Conservation (phyloP, 306 rosid genomes). For the Phaseolus lunatus region DNA sequence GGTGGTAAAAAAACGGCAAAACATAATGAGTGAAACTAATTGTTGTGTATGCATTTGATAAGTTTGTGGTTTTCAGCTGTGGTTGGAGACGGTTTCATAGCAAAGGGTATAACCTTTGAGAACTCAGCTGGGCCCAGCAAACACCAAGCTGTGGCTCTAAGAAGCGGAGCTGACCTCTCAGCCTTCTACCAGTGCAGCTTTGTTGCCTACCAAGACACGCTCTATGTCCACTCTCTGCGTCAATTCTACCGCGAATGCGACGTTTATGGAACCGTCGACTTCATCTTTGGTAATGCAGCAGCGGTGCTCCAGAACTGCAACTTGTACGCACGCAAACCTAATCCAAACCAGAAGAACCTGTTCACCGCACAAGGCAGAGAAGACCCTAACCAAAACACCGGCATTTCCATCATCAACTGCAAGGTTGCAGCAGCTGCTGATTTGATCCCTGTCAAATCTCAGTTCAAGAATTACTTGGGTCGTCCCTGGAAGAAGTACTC, state of each 20-base stretch:
- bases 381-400: slow-evolving; percentile 91
- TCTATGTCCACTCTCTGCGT: slow-evolving; percentile 86
- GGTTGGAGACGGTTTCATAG: slow-evolving; percentile 78
- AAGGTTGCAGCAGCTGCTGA: slow-evolving; percentile 76
- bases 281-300: slow-evolving; percentile 87
- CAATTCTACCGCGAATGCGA: slow-evolving; percentile 92
- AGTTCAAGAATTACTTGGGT: slow-evolving; percentile 69
- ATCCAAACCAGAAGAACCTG: slow-evolving; percentile 63
- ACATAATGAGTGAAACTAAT: too few species aligned
- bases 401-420: slow-evolving; percentile 69
- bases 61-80: slow-evolving; percentile 58
- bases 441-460: slow-evolving; percentile 54
- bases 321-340: slow-evolving; percentile 78
- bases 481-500: slow-evolving; percentile 90
- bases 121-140: slow-evolving; percentile 86
- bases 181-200: slow-evolving; percentile 87
- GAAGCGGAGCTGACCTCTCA: slow-evolving; percentile 77
- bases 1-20: too few species aligned
- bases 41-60: neutral
- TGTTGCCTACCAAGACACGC: slow-evolving; percentile 90
- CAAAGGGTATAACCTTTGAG: slow-evolving; percentile 83
- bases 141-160: slow-evolving; percentile 89
- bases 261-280: slow-evolving; percentile 82
- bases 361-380: slow-evolving; percentile 90
- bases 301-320: slow-evolving; percentile 81